These are phyloP conservation scores for Schizophyllum amplum DNA, from an alignment of 1,284 basidiomycete species.

Conservation along the genomic window DNA sequence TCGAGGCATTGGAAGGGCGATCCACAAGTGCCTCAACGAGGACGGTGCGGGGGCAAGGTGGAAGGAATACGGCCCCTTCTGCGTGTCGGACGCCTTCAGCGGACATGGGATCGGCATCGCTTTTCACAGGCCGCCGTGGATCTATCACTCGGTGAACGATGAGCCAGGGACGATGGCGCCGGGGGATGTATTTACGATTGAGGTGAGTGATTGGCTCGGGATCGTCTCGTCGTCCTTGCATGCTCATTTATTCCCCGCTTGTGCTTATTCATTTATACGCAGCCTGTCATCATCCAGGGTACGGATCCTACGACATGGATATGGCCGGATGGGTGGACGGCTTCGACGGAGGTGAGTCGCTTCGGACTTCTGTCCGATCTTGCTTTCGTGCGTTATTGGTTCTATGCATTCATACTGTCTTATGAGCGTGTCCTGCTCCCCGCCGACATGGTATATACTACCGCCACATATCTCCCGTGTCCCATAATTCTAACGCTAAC, in stretches of 20 bases:
- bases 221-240: too few relatives aligned
- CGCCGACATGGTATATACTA: too few relatives aligned
- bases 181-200: constrained; percentile 87
- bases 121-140: constrained; percentile 84
- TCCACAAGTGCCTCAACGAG: constrained; percentile 43
- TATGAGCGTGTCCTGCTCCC: too few relatives aligned
- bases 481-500: too few relatives aligned
- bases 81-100: constrained; percentile 67
- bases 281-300: constrained; percentile 78
- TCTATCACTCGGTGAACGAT: constrained; percentile 76
- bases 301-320: constrained; percentile 57
- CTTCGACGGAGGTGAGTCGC: constrained; percentile 62
- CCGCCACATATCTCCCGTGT: too few relatives aligned
- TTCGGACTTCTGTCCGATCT: too few relatives aligned
- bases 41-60: constrained; percentile 15
- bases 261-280: not conserved
- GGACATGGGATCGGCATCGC: constrained; percentile 84
- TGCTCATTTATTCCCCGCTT: not conserved
- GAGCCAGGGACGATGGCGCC: constrained; percentile 73
- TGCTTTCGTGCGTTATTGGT: too few relatives aligned
- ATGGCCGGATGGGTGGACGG: constrained; percentile 87
- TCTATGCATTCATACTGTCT: too few relatives aligned
- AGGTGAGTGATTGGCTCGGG: too few relatives aligned
- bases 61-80: constrained; percentile 18
- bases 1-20: constrained; percentile 68